Percentiles rank a stretch among this genome's conserved stretches.
Conservation (phyloP, 1,284 basidiomycete genomes). For the Boletus mariae region DNA sequence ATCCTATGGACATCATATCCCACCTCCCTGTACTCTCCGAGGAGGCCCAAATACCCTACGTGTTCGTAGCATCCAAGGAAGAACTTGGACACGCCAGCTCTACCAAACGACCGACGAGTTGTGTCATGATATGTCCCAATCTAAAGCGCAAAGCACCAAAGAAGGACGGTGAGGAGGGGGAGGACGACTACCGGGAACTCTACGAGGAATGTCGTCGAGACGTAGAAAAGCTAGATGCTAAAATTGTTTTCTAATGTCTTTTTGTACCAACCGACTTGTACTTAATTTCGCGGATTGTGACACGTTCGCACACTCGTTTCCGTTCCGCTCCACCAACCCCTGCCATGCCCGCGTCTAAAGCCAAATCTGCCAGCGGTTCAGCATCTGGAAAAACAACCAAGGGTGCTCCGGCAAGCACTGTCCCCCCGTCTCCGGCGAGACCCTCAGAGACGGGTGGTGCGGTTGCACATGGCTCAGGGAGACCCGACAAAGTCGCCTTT, state of each 20-base stretch:
- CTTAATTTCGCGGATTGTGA: neutral
- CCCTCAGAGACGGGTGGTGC: conserved; percentile 41
- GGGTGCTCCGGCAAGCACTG: conserved; percentile 41
- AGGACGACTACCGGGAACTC: conserved; percentile 79
- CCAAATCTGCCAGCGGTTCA: conserved; percentile 47
- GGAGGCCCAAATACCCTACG: conserved; percentile 92
- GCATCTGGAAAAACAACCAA: conserved; percentile 41
- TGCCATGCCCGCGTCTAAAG: conserved; percentile 50
- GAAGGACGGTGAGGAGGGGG: conserved; percentile 59
- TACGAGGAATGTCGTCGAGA: conserved; percentile 86
- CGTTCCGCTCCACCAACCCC: neutral
- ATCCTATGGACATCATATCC: conserved; percentile 96
- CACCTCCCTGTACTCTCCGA: conserved; percentile 95
- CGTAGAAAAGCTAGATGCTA: conserved; percentile 76
- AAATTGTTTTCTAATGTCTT: conserved; percentile 56
- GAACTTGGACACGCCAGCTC: conserved; percentile 94
- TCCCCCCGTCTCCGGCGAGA: conserved; percentile 46
- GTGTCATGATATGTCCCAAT: conserved; percentile 89
- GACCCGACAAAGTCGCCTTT: conserved; percentile 78
- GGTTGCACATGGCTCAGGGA: conserved; percentile 43
- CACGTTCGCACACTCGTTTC: conserved; percentile 15
- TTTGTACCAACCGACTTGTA: neutral
- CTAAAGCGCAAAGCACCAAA: conserved; percentile 68
- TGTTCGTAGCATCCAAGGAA: conserved; percentile 86
- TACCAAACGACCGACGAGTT: conserved; percentile 97